A percentile compares a stretch with the other conserved stretches of the same genome.
phyloP scores from a whole-genome alignment of 2,329 filamentous ascomycete species.

The Keithomyces neogunnii region DNA sequence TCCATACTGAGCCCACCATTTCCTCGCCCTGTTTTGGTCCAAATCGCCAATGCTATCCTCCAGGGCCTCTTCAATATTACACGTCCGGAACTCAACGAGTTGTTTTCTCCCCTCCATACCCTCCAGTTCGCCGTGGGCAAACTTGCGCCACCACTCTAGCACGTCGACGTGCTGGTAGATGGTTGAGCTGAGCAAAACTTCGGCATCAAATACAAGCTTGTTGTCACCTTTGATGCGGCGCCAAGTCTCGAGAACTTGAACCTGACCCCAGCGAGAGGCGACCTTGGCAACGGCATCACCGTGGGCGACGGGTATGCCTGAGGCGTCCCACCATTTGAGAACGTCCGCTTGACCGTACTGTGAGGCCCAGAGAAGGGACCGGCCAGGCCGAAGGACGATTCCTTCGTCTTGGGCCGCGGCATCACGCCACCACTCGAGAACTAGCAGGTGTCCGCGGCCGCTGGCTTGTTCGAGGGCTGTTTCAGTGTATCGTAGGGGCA shows the following conservation, averaged over 20 bases:
- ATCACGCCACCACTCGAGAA: constrained; percentile 89
- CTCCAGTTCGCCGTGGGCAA: constrained; percentile 46
- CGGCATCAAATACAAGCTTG: constrained; percentile 66
- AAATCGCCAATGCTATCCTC: constrained; percentile 67
- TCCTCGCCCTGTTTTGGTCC: constrained; percentile 60
- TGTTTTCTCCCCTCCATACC: constrained; percentile 49
- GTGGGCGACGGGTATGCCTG: constrained; percentile 69
- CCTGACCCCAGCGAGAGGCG: constrained; percentile 77
- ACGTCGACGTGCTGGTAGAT: constrained; percentile 78
- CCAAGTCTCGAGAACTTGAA: constrained; percentile 78
- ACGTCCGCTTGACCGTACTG: constrained; percentile 73
- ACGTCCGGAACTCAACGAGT: constrained; percentile 85
- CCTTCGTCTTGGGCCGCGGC: constrained; percentile 51
- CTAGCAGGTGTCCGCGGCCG: constrained; percentile 71
- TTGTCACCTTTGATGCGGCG: constrained; percentile 57
- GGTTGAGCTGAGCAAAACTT: constrained; percentile 79
- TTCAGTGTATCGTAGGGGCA: constrained; percentile 79
- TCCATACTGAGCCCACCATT: constrained; percentile 84
- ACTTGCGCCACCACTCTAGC: constrained; percentile 85
- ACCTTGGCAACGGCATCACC: constrained; percentile 77
- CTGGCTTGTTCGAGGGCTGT: constrained; percentile 81
- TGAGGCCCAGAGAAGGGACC: constrained; percentile 73
- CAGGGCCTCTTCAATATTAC: constrained; percentile 88
- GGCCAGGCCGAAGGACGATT: constrained; percentile 66
- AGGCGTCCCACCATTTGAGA: constrained; percentile 81